Percentiles rank a stretch among this genome's conserved stretches.
phyloP scores from a whole-genome alignment of 73 alveolate species.

The Uronychia setigera region DNA sequence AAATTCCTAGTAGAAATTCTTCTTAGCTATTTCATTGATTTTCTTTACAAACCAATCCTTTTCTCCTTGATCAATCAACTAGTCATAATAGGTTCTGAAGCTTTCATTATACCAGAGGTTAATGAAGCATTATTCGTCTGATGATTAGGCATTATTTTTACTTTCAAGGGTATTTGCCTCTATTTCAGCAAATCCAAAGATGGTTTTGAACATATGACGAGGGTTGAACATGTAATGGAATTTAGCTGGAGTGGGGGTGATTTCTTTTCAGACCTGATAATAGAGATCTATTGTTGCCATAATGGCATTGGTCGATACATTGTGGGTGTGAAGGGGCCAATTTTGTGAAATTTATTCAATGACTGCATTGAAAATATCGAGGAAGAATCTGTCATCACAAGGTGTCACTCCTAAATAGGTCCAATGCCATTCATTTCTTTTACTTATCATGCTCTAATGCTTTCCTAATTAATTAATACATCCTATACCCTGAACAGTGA shows the following conservation, averaged over 20 bases:
- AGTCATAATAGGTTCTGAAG: conserved; percentile 83
- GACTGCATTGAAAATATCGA: conserved; percentile 66
- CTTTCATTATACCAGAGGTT: conserved; percentile 83
- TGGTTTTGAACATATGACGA: conserved; percentile 75
- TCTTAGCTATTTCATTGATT: conserved; percentile 32
- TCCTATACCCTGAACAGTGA: background rate
- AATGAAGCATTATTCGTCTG: too few relatives aligned
- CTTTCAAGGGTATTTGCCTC: conserved; percentile 62
- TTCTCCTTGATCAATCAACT: conserved; percentile 74
- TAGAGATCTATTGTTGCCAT: conserved; percentile 77
- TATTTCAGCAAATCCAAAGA: conserved; percentile 78
- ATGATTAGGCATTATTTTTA: conserved; percentile 51
- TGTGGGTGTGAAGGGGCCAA: conserved; percentile 36
- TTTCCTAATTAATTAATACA: conserved; percentile 38
- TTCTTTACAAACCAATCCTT: conserved; percentile 30
- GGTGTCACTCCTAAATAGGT: conserved; percentile 25
- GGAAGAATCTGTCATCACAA: conserved; percentile 62
- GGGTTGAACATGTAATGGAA: conserved; percentile 75
- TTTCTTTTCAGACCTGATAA: conserved; percentile 67
- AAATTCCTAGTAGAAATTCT: conserved; percentile 24
- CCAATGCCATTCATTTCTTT: conserved; percentile 64
- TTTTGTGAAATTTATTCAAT: conserved; percentile 33
- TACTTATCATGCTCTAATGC: conserved; percentile 45
- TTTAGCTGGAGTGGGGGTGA: conserved; percentile 84
- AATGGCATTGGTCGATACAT: conserved; percentile 62